Conservation (phyloP, 2,329 filamentous ascomycete species). For the Curvularia spicifera region DNA sequence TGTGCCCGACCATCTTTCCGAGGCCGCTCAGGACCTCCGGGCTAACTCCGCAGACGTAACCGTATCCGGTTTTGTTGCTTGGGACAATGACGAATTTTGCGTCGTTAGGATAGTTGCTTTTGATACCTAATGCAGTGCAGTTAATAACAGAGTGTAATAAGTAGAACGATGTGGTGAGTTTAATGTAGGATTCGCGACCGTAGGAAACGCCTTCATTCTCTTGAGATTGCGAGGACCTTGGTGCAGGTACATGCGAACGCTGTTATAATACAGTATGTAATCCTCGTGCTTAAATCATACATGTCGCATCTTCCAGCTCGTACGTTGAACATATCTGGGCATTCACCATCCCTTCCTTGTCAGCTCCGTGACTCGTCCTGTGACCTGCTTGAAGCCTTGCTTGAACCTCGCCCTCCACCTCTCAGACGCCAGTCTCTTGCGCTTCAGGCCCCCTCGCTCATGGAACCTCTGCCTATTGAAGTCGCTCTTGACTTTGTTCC, state of each 20-base stretch:
- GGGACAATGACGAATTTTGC: background rate
- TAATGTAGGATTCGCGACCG: background rate
- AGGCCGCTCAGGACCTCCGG: constrained; percentile 11
- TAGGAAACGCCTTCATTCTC: background rate
- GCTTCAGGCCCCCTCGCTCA: constrained; percentile 76
- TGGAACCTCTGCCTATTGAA: constrained; percentile 69
- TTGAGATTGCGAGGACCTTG: background rate
- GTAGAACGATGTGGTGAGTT: background rate
- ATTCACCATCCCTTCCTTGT: constrained; percentile 79
- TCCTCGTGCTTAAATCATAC: constrained; percentile 2
- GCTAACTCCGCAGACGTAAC: constrained; percentile 9
- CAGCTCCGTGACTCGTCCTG: constrained; percentile 70
- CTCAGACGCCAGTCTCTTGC: constrained; percentile 74
- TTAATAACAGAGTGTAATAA: background rate
- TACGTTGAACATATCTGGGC: background rate
- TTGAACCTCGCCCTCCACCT: constrained; percentile 74
- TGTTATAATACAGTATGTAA: constrained; percentile 12
- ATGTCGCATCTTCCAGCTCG: background rate
- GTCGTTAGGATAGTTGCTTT: too few species aligned
- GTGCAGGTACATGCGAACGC: constrained; percentile 9
- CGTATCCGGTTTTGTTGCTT: background rate
- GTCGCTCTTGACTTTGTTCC: constrained; percentile 67
- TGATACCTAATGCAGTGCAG: background rate
- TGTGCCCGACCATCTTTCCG: constrained; percentile 7
- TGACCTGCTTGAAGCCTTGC: constrained; percentile 69